Conservation (phyloP, 1,284 basidiomycete genomes). For the Pterula multifida region DNA sequence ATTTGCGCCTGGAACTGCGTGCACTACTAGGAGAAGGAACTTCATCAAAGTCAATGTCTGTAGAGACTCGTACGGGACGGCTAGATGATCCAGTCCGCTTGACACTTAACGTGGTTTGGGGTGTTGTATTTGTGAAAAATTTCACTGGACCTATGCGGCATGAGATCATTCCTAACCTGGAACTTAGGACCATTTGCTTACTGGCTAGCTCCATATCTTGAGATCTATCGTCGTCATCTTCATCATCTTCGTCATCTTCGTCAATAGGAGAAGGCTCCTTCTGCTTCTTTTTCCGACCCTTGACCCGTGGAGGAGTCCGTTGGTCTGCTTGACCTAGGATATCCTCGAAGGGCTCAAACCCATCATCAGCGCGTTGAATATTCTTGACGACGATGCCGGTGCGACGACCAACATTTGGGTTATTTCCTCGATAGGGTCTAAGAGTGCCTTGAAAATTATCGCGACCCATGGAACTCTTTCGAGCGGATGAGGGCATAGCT, state of each 20-base stretch:
- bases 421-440: constrained; percentile 56
- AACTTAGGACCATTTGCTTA: constrained; percentile 24
- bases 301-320: constrained; percentile 44
- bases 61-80: constrained; percentile 36
- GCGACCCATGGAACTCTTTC: background rate
- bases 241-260: constrained; percentile 17
- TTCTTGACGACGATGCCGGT: constrained; percentile 58
- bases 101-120: constrained; percentile 29
- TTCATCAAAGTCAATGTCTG: constrained; percentile 51
- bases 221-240: constrained; percentile 53
- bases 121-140: constrained; percentile 40
- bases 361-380: constrained; percentile 67
- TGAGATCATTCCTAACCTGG: background rate
- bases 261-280: constrained; percentile 22
- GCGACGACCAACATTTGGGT: constrained; percentile 62
- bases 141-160: constrained; percentile 31
- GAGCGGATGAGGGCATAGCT: background rate
- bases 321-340: constrained; percentile 62
- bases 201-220: constrained; percentile 50
- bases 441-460: background rate
- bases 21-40: constrained; percentile 49
- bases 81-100: constrained; percentile 37
- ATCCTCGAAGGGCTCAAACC: constrained; percentile 74
- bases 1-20: constrained; percentile 23
- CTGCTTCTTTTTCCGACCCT: constrained; percentile 31